Evolutionary conservation across 345 rosid species (phyloP).

Genomic region (Excoecaria agallocha): DNA sequence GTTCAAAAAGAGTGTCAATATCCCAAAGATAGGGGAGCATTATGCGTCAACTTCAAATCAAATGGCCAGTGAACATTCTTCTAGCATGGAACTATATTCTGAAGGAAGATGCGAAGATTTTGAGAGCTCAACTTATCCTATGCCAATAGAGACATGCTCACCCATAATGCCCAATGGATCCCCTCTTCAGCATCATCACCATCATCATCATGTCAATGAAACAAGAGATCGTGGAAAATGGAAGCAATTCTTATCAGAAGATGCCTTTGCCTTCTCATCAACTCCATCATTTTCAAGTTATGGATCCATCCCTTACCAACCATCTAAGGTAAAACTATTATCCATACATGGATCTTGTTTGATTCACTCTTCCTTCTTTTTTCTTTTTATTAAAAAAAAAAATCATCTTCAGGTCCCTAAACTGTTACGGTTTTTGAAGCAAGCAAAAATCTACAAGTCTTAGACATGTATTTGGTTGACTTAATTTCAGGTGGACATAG

Average conservation of each 20-base stretch:
- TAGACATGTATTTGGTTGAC: neutral
- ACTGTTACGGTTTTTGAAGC: no score
- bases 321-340: constrained; percentile 52
- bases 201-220: constrained; percentile 15
- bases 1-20: constrained; percentile 66
- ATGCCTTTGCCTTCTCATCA: constrained; percentile 44
- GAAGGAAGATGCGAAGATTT: constrained; percentile 51
- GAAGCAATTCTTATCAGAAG: constrained; percentile 52
- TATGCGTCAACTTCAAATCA: constrained; percentile 31
- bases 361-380: no score
- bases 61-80: constrained; percentile 41
- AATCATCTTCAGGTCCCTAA: no score
- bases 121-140: constrained; percentile 45
- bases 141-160: constrained; percentile 36
- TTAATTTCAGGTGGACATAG: constrained; percentile 60
- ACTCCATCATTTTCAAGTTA: constrained; percentile 42
- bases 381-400: no score
- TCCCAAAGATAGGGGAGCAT: constrained; percentile 56
- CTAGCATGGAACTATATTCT: constrained; percentile 46
- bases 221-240: constrained; percentile 41
- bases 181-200: constrained; percentile 23
- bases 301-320: constrained; percentile 49
- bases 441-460: neutral
- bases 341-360: neutral
- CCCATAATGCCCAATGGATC: constrained; percentile 33